Conservation (phyloP, 1,284 basidiomycete genomes). For the Mycosarcoma maydis region DNA sequence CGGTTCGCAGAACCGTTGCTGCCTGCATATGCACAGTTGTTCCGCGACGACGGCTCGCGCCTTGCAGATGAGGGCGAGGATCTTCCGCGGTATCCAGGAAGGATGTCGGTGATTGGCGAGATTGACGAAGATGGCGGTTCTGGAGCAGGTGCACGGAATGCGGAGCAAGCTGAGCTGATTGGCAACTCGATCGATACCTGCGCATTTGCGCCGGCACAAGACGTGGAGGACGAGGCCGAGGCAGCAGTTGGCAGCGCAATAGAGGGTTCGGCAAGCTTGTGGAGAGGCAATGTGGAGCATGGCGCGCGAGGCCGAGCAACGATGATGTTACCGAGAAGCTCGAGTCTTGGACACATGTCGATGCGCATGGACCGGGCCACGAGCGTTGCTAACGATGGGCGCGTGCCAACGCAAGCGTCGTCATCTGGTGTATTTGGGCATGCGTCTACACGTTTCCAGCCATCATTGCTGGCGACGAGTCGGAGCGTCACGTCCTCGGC, state of each 20-base stretch:
- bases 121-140: conserved; percentile 24
- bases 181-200: background rate
- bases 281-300: too few relatives aligned
- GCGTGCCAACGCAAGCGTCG: conserved; percentile 14
- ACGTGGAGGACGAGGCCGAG: background rate
- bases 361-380: conserved; percentile 39
- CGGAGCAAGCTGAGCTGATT: background rate
- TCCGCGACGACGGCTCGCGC: conserved; percentile 65
- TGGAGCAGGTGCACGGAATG: background rate
- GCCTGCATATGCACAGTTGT: conserved; percentile 65
- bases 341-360: conserved; percentile 9
- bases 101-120: conserved; percentile 49
- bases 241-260: too few relatives aligned
- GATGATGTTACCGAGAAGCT: conserved; percentile 3
- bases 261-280: too few relatives aligned
- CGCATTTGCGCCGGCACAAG: background rate
- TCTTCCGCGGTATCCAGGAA: conserved; percentile 62
- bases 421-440: conserved; percentile 15
- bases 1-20: conserved; percentile 47
- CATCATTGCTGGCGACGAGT: conserved; percentile 4
- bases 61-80: conserved; percentile 65
- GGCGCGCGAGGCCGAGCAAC: too few relatives aligned
- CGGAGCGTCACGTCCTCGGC: conserved; percentile 3
- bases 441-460: conserved; percentile 13
- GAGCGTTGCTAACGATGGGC: conserved; percentile 25